Conservation (phyloP, 1,284 basidiomycete species). For the Caloboletus inedulis region DNA sequence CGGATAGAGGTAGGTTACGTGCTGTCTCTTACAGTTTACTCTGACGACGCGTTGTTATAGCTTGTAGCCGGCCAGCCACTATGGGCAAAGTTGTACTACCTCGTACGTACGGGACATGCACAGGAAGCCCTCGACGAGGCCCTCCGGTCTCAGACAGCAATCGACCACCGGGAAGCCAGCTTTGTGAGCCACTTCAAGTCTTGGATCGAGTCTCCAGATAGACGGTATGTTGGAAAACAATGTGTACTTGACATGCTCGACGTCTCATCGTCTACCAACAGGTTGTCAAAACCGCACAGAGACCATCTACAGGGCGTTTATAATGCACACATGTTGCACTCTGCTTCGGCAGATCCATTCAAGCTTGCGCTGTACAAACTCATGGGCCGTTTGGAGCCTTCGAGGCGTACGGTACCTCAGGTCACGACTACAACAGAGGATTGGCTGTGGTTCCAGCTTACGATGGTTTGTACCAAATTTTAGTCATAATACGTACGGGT, state of each 20-base stretch:
- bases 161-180: slow-evolving; percentile 79
- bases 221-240: slow-evolving; percentile 48
- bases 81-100: slow-evolving; percentile 92
- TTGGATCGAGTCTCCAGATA: slow-evolving; percentile 82
- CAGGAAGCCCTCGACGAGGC: slow-evolving; percentile 82
- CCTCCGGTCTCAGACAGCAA: slow-evolving; percentile 65
- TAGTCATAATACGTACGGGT: background rate
- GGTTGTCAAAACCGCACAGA: slow-evolving; percentile 75
- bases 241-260: slow-evolving; percentile 1
- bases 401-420: slow-evolving; percentile 74
- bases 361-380: slow-evolving; percentile 95
- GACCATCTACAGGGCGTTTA: slow-evolving; percentile 87
- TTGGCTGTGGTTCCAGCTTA: slow-evolving; percentile 98
- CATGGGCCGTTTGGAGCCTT: slow-evolving; percentile 88
- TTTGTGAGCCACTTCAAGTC: slow-evolving; percentile 85
- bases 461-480: slow-evolving; percentile 52
- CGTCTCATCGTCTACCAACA: slow-evolving; percentile 27
- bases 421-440: slow-evolving; percentile 94
- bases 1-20: slow-evolving; percentile 66
- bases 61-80: slow-evolving; percentile 81
- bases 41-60: slow-evolving; percentile 36
- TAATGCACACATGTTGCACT: slow-evolving; percentile 90
- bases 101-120: slow-evolving; percentile 83
- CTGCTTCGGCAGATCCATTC: slow-evolving; percentile 86
- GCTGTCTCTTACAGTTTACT: background rate